Conservation (phyloP, 2,329 filamentous ascomycete genomes). For the Ramularia endophylla region DNA sequence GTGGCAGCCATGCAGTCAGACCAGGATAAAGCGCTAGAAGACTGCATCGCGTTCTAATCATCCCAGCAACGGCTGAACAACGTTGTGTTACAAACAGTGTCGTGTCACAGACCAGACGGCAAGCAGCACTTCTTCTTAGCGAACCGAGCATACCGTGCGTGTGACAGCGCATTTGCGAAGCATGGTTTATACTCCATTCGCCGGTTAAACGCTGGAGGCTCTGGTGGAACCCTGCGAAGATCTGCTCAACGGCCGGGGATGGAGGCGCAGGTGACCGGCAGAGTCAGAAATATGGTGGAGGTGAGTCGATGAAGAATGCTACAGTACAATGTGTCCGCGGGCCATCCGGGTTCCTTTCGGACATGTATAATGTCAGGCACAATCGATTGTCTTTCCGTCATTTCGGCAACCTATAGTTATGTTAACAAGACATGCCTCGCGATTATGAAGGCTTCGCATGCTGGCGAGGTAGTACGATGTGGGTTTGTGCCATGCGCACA, state of each 20-base stretch:
- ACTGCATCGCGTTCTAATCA: constrained; percentile 1
- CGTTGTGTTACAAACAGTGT: background rate
- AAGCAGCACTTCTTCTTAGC: background rate
- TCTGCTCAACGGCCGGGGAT: too few relatives aligned
- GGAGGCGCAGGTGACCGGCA: too few relatives aligned
- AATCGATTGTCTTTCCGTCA: background rate
- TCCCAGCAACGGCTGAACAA: background rate
- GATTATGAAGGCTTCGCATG: background rate
- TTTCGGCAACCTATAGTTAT: background rate
- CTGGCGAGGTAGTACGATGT: background rate
- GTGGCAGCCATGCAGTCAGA: constrained; percentile 12
- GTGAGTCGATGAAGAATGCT: too few relatives aligned
- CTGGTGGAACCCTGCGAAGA: too few relatives aligned
- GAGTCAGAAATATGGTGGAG: too few relatives aligned
- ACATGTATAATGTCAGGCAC: too few relatives aligned
- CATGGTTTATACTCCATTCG: too few relatives aligned
- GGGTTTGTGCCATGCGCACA: background rate
- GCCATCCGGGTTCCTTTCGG: too few relatives aligned
- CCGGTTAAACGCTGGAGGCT: too few relatives aligned
- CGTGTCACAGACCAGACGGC: background rate
- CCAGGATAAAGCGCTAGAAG: background rate
- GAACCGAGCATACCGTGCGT: background rate
- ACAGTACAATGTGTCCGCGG: too few relatives aligned
- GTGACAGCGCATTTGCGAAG: too few relatives aligned
- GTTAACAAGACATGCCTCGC: background rate